phyloP scores from a whole-genome alignment of 257 asterid genomes.

The Vinca minor region DNA sequence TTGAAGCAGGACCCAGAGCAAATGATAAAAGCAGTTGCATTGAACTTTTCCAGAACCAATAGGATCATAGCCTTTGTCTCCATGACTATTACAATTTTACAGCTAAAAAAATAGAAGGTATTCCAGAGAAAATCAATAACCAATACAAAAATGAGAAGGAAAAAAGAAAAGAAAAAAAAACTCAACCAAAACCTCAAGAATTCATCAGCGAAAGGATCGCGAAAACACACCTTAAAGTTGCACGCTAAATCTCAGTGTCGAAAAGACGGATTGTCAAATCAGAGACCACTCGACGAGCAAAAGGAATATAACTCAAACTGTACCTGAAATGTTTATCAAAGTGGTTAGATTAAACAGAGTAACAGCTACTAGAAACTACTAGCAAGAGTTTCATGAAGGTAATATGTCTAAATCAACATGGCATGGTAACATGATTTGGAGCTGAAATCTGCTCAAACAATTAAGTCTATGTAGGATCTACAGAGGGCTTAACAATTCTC shows the following conservation, averaged over 20 bases:
- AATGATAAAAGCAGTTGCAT: background rate
- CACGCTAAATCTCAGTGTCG: constrained; percentile 74
- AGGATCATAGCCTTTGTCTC: background rate
- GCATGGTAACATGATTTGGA: background rate
- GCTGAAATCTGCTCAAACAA: background rate
- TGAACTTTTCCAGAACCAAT: background rate
- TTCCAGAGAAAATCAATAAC: background rate
- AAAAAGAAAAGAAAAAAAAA: background rate
- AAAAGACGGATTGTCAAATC: constrained; percentile 67
- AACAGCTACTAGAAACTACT: background rate
- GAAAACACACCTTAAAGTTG: background rate
- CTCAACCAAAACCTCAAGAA: background rate
- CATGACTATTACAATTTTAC: background rate
- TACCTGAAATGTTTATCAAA: constrained; percentile 55
- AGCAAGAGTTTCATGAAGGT: background rate
- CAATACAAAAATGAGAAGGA: background rate
- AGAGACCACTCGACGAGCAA: constrained; percentile 87
- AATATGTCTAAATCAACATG: background rate
- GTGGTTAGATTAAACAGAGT: background rate
- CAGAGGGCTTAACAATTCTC: background rate
- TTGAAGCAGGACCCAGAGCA: background rate
- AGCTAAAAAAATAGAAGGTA: background rate
- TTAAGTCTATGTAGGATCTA: background rate
- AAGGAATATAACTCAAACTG: constrained; percentile 89
- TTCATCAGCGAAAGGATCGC: background rate